Conservation (phyloP, 169 alveolate genomes). For the Eimeria necatrix region DNA sequence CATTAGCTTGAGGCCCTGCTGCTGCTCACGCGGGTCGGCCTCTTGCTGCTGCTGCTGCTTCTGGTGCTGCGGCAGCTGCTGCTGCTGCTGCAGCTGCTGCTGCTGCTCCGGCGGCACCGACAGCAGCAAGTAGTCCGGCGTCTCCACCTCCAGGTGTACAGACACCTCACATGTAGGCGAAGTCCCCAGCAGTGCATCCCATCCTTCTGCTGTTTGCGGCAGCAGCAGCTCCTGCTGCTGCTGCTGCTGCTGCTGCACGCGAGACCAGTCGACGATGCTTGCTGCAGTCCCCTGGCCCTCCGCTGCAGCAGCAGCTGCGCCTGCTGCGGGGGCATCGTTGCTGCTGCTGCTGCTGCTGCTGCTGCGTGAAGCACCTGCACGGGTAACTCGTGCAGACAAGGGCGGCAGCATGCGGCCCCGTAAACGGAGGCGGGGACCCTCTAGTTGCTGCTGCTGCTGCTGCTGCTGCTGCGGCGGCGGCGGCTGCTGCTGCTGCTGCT, state of each 20-base stretch:
- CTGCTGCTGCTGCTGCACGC: conserved; percentile 55
- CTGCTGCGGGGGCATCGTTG: not conserved
- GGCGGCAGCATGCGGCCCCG: conserved; percentile 48
- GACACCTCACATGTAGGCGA: conserved; percentile 47
- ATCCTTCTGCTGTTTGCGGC: conserved; percentile 63
- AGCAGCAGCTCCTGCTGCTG: conserved; percentile 2
- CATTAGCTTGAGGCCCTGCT: not conserved
- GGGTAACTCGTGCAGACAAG: not conserved
- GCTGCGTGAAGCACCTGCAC: conserved; percentile 33
- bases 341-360: conserved; percentile 43
- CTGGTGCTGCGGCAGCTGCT: too few species aligned
- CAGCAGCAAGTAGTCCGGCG: not conserved
- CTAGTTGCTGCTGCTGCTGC: conserved; percentile 35
- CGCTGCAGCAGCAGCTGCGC: not conserved
- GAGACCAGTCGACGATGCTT: not conserved
- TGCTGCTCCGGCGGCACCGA: not conserved
- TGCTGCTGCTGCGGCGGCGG: conserved; percentile 7
- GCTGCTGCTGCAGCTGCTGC: not conserved
- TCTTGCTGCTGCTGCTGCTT: too few species aligned
- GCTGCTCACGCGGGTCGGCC: not conserved
- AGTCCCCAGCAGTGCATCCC: conserved; percentile 37
- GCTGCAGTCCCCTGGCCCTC: not conserved
- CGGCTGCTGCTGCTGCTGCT: conserved; percentile 4
- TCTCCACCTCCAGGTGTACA: conserved; percentile 30
- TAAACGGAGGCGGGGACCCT: conserved; percentile 2